phyloP scores from a whole-genome alignment of 2,329 filamentous ascomycete species.

The Neopestalotiopsis rosae region DNA sequence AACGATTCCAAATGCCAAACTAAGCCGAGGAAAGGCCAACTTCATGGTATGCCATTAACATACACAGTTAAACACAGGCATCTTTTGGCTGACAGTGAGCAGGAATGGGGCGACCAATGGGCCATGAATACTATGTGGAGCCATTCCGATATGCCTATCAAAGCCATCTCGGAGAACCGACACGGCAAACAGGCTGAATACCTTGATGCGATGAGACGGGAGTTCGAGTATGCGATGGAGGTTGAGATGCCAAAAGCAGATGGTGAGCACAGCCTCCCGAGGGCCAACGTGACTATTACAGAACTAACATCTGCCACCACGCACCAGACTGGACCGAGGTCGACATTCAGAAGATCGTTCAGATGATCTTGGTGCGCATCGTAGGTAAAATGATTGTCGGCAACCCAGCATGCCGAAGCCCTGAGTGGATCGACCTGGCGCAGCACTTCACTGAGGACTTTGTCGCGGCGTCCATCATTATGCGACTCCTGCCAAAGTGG shows the following conservation, averaged over 20 bases:
- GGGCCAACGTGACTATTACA: no score
- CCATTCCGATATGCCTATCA: slow-evolving; percentile 13
- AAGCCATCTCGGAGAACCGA: slow-evolving; percentile 7
- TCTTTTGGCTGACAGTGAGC: no score
- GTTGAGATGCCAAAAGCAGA: slow-evolving; percentile 11
- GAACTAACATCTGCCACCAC: no score
- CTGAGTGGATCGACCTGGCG: slow-evolving; percentile 8
- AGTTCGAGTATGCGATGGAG: slow-evolving; percentile 10
- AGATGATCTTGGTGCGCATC: slow-evolving; percentile 13
- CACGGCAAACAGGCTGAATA: slow-evolving; percentile 5
- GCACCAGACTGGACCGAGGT: slow-evolving; percentile 14
- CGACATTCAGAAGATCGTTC: slow-evolving; percentile 13
- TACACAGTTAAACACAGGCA: no score
- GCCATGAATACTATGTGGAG: slow-evolving; percentile 16
- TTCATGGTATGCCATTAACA: neutral
- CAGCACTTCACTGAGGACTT: slow-evolving; percentile 17
- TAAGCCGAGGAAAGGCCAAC: slow-evolving; percentile 15
- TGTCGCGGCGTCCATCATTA: slow-evolving; percentile 14
- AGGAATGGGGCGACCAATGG: slow-evolving; percentile 18
- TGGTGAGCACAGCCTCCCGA: neutral
- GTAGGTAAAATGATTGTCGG: slow-evolving; percentile 15
- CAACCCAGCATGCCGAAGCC: slow-evolving; percentile 11
- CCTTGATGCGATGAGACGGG: slow-evolving; percentile 5
- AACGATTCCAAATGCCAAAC: slow-evolving; percentile 10
- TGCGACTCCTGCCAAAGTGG: slow-evolving; percentile 14